Conservation (phyloP, 1,139 yeast genomes). For the Magnusiomyces fungicola region DNA sequence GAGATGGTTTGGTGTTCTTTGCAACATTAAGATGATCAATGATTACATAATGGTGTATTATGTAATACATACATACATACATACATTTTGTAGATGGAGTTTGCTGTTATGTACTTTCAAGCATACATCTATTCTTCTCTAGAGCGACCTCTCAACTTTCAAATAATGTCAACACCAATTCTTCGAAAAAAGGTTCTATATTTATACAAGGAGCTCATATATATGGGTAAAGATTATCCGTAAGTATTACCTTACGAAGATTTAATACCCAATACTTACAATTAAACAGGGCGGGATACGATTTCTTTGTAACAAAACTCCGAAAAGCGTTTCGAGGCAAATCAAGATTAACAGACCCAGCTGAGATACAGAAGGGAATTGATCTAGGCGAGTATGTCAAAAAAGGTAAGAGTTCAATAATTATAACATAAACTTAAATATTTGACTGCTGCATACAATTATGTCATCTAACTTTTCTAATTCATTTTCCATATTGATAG, state of each 20-base stretch:
- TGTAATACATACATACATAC: too few relatives aligned
- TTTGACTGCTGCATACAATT: too few relatives aligned
- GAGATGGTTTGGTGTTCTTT: too few relatives aligned
- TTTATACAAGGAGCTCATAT: slow-evolving; percentile 33
- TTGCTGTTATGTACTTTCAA: too few relatives aligned
- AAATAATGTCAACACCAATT: slow-evolving; percentile 6
- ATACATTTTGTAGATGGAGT: too few relatives aligned
- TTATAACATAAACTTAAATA: too few relatives aligned
- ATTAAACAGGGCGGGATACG: slow-evolving; percentile 25
- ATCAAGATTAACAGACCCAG: slow-evolving; percentile 19
- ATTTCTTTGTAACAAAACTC: slow-evolving; percentile 25
- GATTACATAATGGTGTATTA: too few relatives aligned
- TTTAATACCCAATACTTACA: neutral
- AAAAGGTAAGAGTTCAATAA: slow-evolving; percentile 19
- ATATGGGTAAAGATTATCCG: slow-evolving; percentile 35
- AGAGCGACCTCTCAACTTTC: too few relatives aligned
- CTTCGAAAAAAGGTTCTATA: slow-evolving; percentile 27
- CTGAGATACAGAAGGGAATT: slow-evolving; percentile 28
- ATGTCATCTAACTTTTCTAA: neutral
- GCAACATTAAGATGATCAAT: too few relatives aligned
- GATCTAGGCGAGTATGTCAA: slow-evolving; percentile 34
- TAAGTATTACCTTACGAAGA: slow-evolving; percentile 17
- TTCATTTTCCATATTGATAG: slow-evolving; percentile 14
- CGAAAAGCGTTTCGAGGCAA: slow-evolving; percentile 28
- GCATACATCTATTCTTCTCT: too few relatives aligned